Conservation (phyloP, 108 stramenopile genomes). For the Stephanodiscus minutulus region DNA sequence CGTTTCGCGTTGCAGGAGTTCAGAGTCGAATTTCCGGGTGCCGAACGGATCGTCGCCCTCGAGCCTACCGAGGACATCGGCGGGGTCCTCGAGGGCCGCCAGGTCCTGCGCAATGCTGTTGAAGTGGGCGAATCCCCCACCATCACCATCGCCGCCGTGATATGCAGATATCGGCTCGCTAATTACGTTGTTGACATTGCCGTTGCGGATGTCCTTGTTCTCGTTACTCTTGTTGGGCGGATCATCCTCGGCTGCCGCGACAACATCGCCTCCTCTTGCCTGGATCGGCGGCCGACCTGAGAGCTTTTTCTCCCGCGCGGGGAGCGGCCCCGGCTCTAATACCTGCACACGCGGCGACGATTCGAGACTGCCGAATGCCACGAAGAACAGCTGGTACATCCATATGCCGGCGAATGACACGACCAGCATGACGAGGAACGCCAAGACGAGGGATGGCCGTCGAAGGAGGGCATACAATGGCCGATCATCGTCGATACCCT, state of each 20-base stretch:
- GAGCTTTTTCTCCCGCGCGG: too few relatives aligned
- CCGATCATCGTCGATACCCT: background rate
- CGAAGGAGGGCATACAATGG: constrained; percentile 5
- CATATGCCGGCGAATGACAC: constrained; percentile 29
- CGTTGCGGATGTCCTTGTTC: background rate
- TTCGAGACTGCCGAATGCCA: too few relatives aligned
- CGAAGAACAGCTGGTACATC: too few relatives aligned
- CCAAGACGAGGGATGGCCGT: constrained; percentile 32
- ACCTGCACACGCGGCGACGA: too few relatives aligned
- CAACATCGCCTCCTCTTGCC: too few relatives aligned
- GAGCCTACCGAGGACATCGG: constrained; percentile 48
- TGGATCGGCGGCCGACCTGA: too few relatives aligned
- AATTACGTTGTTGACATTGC: background rate
- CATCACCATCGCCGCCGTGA: too few relatives aligned
- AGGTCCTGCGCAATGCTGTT: constrained; percentile 52
- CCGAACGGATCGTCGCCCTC: constrained; percentile 73
- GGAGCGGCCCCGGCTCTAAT: too few relatives aligned
- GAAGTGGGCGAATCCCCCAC: constrained; percentile 29
- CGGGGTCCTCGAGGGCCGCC: constrained; percentile 53
- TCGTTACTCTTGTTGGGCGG: too few relatives aligned
- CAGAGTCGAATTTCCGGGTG: constrained; percentile 60
- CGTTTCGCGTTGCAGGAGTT: constrained; percentile 60
- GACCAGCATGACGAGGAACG: constrained; percentile 40
- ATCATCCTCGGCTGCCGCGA: too few relatives aligned
- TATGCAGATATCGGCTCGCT: too few relatives aligned